phyloP scores from a whole-genome alignment of 1,284 basidiomycete species.

The Trametes hirsuta region DNA sequence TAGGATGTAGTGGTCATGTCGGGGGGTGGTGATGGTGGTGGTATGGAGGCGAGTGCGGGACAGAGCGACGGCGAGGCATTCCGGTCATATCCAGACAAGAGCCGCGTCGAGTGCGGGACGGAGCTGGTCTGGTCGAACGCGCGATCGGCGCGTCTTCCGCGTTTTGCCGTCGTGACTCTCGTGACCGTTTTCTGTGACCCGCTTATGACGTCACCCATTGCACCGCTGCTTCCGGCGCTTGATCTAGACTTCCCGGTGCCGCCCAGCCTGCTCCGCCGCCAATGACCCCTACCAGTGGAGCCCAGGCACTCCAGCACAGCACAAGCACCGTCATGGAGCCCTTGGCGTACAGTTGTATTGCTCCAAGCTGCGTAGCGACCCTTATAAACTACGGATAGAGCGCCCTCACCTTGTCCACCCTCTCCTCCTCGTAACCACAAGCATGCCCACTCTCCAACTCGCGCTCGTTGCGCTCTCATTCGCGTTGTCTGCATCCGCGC shows the following conservation, averaged over 20 bases:
- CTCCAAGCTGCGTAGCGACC: background rate
- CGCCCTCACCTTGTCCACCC: too few species aligned
- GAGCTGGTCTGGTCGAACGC: background rate
- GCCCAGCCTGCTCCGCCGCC: background rate
- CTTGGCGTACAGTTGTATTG: background rate
- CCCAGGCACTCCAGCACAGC: background rate
- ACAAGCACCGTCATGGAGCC: background rate
- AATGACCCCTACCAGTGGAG: background rate
- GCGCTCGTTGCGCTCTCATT: slow-evolving; percentile 9
- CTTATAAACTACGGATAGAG: background rate
- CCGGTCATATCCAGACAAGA: background rate
- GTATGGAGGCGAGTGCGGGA: background rate
- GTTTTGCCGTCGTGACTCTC: background rate
- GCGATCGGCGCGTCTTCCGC: background rate
- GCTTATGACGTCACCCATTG: background rate
- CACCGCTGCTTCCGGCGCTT: background rate
- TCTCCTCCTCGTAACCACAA: background rate
- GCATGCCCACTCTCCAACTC: slow-evolving; percentile 4
- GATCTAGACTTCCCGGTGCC: background rate
- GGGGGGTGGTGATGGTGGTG: slow-evolving; percentile 1
- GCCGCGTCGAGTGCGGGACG: slow-evolving; percentile 3
- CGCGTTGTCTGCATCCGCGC: slow-evolving; percentile 13
- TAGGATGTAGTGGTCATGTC: background rate
- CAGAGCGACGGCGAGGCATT: background rate
- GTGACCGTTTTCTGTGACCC: background rate